Evolutionary conservation across 805 yeast species (phyloP).

Genomic region (Candida hungchunana): DNA sequence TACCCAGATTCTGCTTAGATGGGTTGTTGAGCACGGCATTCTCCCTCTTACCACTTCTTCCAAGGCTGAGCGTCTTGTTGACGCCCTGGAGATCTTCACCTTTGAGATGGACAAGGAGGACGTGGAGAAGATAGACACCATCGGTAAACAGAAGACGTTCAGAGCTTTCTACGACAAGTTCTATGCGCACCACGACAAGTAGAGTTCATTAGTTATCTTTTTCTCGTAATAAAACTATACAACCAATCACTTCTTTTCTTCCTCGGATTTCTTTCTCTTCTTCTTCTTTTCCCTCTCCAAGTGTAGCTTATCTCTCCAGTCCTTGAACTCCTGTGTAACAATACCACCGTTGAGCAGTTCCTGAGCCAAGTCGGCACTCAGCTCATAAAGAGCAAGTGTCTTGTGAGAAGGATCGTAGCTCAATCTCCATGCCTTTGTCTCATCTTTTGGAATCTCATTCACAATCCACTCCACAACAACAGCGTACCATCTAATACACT

Average conservation of each 20-base stretch:
- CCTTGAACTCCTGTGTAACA: slow-evolving; percentile 45
- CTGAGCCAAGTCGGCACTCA: slow-evolving; percentile 35
- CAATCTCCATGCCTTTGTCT: slow-evolving; percentile 47
- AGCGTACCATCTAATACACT: slow-evolving; percentile 81
- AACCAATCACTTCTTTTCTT: not conserved
- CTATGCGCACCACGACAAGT: slow-evolving; percentile 8
- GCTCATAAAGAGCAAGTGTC: slow-evolving; percentile 47
- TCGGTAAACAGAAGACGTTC: slow-evolving; percentile 31
- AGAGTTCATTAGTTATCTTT: no score
- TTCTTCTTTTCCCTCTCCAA: slow-evolving; percentile 5
- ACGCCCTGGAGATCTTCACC: slow-evolving; percentile 49
- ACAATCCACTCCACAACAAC: slow-evolving; percentile 78
- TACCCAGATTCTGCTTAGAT: slow-evolving; percentile 58
- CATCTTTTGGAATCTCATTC: slow-evolving; percentile 49
- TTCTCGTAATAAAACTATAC: no score
- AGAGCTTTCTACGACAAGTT: slow-evolving; percentile 16
- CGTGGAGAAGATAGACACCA: slow-evolving; percentile 32
- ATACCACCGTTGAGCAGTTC: slow-evolving; percentile 38
- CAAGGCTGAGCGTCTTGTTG: slow-evolving; percentile 44
- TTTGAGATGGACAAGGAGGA: slow-evolving; percentile 50
- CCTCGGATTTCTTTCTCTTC: slow-evolving; percentile 3
- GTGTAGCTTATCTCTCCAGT: slow-evolving; percentile 41
- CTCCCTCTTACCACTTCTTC: slow-evolving; percentile 68
- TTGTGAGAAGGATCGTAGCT: slow-evolving; percentile 54
- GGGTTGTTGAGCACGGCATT: slow-evolving; percentile 57